Base-by-base conservation (phyloP, 148 eudicot species). In the Heliosperma pusillum region DNA sequence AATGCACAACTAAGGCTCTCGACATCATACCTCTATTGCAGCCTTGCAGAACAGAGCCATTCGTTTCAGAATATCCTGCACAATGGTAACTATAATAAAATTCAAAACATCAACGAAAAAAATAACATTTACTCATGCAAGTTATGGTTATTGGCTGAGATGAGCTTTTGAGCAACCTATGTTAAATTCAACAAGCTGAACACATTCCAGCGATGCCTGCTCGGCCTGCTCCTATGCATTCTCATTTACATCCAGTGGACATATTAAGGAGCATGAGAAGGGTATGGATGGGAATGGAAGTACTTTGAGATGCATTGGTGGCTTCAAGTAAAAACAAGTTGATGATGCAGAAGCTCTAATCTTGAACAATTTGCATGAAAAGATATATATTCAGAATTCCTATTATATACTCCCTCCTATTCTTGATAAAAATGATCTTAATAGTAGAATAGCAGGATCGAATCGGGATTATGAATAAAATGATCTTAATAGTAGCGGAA, bases 11-110 rank as follows among this genome's bases (percentile, higher is more conserved):
- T 33, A 44, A 24, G 7, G 33, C 15, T 72, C 25, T 42, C 29
- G 25, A 52, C 17, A 26, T 67, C 56, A 78, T 92, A 96, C 99
- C 99, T 96, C 99, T 79, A 96, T 84, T 71, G 99, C 97, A 73
- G 93, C 97, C 89, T 96, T 96, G 84, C 99, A 96, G 75, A 96
- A 90, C 72, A 92, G 80, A 73, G 86, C 85, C 99, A 96, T 96
- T 70, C 99, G 95, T 82, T 87, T 92, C 69, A 96, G 75, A 80
- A 92, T 86, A 77, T 92, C 99, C 99, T 96, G 88, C 82, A 83
- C 69, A 62, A 56, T 42, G 13, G 69, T 27, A 64, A 20, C 2
- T 60, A 15, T 8, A 65, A 72, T 26, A 21, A 62, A 78, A 64
- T 0, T 17, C 2, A 24, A 27, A 25, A 61, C 25, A 59, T 59